These are phyloP conservation scores for Didymella sp. DNA, from an alignment of 2,329 filamentous ascomycete species.

Conservation along the genomic window DNA sequence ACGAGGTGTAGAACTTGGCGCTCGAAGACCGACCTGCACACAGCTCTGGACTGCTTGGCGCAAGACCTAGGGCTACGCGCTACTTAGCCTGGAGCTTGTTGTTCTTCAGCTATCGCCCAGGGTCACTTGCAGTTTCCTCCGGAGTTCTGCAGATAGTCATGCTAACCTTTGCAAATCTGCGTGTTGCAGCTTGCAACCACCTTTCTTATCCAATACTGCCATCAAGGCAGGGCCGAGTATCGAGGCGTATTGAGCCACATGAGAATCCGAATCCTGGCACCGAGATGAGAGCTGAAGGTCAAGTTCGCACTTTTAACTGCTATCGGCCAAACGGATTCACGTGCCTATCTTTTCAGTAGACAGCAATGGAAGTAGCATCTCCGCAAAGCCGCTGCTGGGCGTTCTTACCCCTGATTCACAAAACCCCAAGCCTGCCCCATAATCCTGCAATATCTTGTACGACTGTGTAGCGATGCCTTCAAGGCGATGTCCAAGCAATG, in stretches of 20 bases:
- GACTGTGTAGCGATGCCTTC: neutral
- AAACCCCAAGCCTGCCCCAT: neutral
- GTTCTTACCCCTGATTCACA: slow-evolving; percentile 1
- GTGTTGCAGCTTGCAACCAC: slow-evolving; percentile 1
- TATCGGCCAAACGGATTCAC: neutral
- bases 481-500: neutral
- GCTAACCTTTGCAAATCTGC: neutral
- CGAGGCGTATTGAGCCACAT: neutral
- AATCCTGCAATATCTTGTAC: neutral
- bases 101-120: neutral
- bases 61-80: neutral
- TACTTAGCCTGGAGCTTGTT: slow-evolving; percentile 4
- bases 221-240: neutral
- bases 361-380: neutral
- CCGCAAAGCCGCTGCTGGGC: neutral
- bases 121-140: neutral
- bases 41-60: slow-evolving; percentile 9
- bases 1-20: neutral
- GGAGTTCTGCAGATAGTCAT: neutral
- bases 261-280: neutral
- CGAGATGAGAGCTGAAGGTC: neutral
- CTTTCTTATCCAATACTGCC: neutral
- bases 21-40: neutral
- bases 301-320: neutral
- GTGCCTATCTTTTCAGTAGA: neutral